Percentiles rank a stretch among this genome's conserved stretches.
These are phyloP conservation scores for Bremia lactucae DNA, from an alignment of 352 stramenopile species.

Conservation along the genomic window DNA sequence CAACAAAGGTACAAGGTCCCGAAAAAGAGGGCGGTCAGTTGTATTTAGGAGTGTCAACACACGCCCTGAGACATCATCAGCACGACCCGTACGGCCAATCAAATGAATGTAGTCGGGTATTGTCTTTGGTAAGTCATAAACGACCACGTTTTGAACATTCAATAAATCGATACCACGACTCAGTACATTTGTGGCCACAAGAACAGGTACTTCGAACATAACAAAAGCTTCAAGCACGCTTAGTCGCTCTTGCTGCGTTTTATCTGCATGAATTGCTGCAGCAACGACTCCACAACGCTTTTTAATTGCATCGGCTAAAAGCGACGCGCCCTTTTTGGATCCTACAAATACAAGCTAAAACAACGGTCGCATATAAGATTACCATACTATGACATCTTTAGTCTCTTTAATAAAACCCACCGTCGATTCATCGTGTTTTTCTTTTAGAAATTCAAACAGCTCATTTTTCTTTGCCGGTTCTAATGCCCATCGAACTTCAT, in stretches of 20 bases:
- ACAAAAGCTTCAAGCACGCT: conserved; percentile 48
- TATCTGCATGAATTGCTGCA: conserved; percentile 51
- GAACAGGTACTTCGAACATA: conserved; percentile 28
- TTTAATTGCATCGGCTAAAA: conserved; percentile 45
- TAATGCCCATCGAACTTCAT: conserved; percentile 38
- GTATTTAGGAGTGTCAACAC: conserved; percentile 39
- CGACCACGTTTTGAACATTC: conserved; percentile 50
- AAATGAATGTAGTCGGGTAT: conserved; percentile 59
- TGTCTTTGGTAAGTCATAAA: conserved; percentile 60
- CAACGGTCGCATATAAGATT: conserved; percentile 1
- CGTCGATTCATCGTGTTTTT: conserved; percentile 29
- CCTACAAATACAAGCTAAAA: conserved; percentile 63
- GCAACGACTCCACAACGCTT: conserved; percentile 26
- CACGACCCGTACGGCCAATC: conserved; percentile 38
- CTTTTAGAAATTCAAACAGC: conserved; percentile 33
- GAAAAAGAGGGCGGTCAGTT: conserved; percentile 29
- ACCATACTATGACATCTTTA: neutral
- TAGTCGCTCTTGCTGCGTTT: conserved; percentile 45
- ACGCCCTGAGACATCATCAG: conserved; percentile 9
- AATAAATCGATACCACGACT: conserved; percentile 62
- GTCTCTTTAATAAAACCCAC: conserved; percentile 13
- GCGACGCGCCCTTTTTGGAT: conserved; percentile 45
- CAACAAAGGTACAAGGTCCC: conserved; percentile 27
- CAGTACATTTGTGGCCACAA: conserved; percentile 65
- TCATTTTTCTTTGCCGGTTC: conserved; percentile 51